Base-by-base conservation (phyloP, 192 early-diverging fungal genomes). In the Bifiguratus adelaidae region DNA sequence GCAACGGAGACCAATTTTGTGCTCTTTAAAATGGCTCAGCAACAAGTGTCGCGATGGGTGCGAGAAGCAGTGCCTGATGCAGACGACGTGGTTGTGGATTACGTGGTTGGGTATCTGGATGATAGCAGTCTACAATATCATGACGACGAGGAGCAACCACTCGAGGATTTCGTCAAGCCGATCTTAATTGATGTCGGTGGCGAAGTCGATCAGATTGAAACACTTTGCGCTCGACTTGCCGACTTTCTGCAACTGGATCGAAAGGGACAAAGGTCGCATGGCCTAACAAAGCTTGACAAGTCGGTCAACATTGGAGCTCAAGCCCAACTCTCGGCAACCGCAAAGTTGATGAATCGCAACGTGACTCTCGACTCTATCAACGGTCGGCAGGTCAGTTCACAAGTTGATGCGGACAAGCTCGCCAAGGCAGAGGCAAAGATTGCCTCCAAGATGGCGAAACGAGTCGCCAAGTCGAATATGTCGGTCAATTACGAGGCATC, bases 361-460 rank as follows among this genome's bases (percentile, higher is more conserved):
- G 74, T 81, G 0, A 83, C 85, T 60, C 65, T 87, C 24, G 74
- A 85, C 23, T 67, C 80, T 26, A 64, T 80, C 4, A 76, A 68
- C 44, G 83, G 83, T 26, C 77, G 82, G 25, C 66, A 63, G 25
- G 65, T 85, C 43, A 70, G 76, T 11, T 81, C 80, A 25, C 82
- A 86, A 64, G 87, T 86, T 5, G 82, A 85, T 42, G 58, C 78
- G 30, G 69, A 78, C 44, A 96, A 93, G 66, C 70, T 96, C 50
- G 74, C 84, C 48, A 90, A 92, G 55, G 91, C 91, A 22, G 92
- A 98, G 69, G 77, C 78, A 28, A 91, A 92, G 60, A 83, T 92
- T 59, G 88, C 83, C 7, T 77, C 82, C 44, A 98, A 98, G 76
- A 78, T 88, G 48, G 85, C 83, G 35, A 86, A 87, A 53, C 82